Conservation (phyloP, 192 early-diverging fungal genomes). For the Phlyctochytrium arcticum region DNA sequence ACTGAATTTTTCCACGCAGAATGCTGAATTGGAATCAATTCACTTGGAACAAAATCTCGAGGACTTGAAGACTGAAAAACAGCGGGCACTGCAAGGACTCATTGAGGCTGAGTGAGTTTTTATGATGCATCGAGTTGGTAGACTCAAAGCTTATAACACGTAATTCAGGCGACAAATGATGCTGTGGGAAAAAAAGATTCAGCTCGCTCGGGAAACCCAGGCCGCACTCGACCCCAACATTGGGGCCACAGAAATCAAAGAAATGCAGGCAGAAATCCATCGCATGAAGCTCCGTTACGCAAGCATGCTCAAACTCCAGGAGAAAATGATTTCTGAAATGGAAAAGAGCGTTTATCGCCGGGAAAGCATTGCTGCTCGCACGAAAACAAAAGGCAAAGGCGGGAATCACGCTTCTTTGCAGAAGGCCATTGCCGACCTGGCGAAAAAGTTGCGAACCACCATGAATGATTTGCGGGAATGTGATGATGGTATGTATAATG, state of each 20-base stretch:
- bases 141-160: neutral
- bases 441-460: slow-evolving; percentile 43
- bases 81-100: slow-evolving; percentile 49
- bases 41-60: slow-evolving; percentile 47
- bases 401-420: slow-evolving; percentile 43
- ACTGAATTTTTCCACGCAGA: neutral
- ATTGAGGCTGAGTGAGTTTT: slow-evolving; percentile 54
- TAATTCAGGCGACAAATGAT: slow-evolving; percentile 50
- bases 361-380: slow-evolving; percentile 50
- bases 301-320: slow-evolving; percentile 57
- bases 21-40: slow-evolving; percentile 51
- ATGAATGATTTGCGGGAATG: slow-evolving; percentile 48
- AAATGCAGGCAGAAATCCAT: slow-evolving; percentile 61
- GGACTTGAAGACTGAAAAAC: slow-evolving; percentile 46
- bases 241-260: slow-evolving; percentile 56
- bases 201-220: slow-evolving; percentile 62
- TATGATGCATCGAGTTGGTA: neutral
- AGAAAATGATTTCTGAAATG: slow-evolving; percentile 63
- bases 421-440: slow-evolving; percentile 51
- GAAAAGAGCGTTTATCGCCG: slow-evolving; percentile 57
- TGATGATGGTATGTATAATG: slow-evolving; percentile 46
- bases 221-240: slow-evolving; percentile 60
- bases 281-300: slow-evolving; percentile 59
- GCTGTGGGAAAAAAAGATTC: slow-evolving; percentile 68
- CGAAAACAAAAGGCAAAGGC: slow-evolving; percentile 44